phyloP scores from a whole-genome alignment of 305 asterid species.

The Fraxinus greggii region DNA sequence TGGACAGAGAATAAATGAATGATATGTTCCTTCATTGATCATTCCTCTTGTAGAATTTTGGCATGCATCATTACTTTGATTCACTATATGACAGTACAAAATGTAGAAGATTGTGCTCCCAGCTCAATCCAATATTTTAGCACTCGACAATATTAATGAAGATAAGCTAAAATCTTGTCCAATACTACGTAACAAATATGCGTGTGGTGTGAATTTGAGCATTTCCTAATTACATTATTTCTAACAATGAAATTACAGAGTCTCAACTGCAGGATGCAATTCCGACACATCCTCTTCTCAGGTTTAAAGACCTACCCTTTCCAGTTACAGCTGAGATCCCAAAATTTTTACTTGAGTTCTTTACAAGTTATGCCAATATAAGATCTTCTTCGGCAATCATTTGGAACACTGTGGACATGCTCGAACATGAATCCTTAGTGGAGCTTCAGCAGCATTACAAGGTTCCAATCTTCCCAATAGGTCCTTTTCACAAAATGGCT shows the following conservation, averaged over 20 bases:
- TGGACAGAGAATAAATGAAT: neutral
- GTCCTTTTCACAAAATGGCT: conserved; percentile 49
- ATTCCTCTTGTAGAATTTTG: neutral
- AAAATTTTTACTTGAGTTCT: conserved; percentile 16
- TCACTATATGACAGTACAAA: neutral
- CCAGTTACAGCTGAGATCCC: conserved; percentile 14
- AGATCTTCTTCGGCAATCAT: conserved; percentile 42
- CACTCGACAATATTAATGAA: neutral
- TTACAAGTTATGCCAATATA: neutral
- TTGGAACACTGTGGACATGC: conserved; percentile 40
- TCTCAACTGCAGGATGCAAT: conserved; percentile 28
- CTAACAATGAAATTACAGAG: conserved; percentile 27
- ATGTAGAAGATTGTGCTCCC: neutral
- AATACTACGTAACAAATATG: neutral
- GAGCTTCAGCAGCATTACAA: conserved; percentile 27
- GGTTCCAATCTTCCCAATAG: conserved; percentile 40
- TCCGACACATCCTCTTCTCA: conserved; percentile 35
- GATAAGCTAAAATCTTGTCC: neutral
- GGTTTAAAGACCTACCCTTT: conserved; percentile 43
- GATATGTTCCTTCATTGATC: neutral
- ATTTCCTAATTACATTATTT: neutral
- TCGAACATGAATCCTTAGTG: conserved; percentile 31
- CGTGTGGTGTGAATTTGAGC: neutral
- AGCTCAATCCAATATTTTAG: neutral
- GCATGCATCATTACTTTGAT: neutral